Evolutionary conservation across 345 rosid species (phyloP), one percentile per base, ranked within the genome.

Genomic region (Citrus hindsii): DNA sequence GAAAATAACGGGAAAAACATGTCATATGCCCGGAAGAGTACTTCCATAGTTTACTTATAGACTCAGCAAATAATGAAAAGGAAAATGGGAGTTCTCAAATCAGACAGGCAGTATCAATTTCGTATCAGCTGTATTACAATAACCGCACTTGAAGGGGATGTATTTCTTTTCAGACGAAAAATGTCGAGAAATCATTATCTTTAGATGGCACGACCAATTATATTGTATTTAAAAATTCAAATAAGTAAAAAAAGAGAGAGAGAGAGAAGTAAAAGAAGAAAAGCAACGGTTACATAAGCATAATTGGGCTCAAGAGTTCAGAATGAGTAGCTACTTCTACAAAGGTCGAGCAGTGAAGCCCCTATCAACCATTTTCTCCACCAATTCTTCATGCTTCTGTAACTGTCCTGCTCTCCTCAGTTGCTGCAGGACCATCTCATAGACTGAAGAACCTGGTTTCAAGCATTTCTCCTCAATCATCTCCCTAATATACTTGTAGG

Each of bases 311-410:
- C 18, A 46, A 46, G 51, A 13, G 18, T 55, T 32, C 32, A 12
- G 61, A 56, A 7, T n/a, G 35, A 58, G 51, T 24, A 28, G 4
- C 48, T 67, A 19, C 33, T 74, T 76, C 62, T 85, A 87, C 82
- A 88, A 73, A 63, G 94, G 96, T 6, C 96, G 88, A 64, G 84
- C 46, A 25, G 72, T 86, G 71, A 88, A 92, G 37, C 97, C 94
- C 78, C 90, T 84, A 24, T 82, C 85, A 7, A 89, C 85, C 99
- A 95, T 95, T 85, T 88, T 90, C 87, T 92, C 95, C 76, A 95
- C 98, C 82, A 96, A 76, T 81, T 94, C 94, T 83, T 96, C 99
- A 70, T 96, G 99, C 85, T 91, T 96, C 95, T 87, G 87, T 66
- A 92, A 71, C 76, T 96, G 97, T 73, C 92, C 94, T 27, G 97